Conservation (phyloP, 176 grass and related monocot genomes). For the Coix lacrymajobi region DNA sequence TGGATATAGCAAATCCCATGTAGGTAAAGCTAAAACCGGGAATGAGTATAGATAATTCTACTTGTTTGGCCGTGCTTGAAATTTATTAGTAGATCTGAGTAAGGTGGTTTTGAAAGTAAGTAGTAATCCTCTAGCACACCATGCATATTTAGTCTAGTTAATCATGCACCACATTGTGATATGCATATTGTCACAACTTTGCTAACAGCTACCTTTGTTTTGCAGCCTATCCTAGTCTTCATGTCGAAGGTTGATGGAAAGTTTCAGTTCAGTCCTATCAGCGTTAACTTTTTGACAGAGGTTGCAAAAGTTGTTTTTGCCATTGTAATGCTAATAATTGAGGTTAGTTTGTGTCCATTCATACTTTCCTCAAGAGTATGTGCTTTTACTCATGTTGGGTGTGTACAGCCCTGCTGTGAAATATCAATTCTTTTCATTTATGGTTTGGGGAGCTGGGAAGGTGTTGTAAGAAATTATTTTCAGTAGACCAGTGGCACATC, state of each 20-base stretch:
- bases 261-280: slow-evolving; percentile 93
- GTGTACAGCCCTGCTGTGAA: background rate
- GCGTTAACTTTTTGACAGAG: slow-evolving; percentile 92
- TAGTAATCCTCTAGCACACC: background rate
- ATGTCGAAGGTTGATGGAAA: slow-evolving; percentile 99
- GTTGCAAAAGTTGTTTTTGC: slow-evolving; percentile 90
- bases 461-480: background rate
- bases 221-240: slow-evolving; percentile 97
- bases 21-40: background rate
- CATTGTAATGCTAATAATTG: slow-evolving; percentile 74
- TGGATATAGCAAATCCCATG: background rate
- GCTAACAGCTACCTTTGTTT: slow-evolving; percentile 15
- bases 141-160: background rate
- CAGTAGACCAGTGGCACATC: background rate
- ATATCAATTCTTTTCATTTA: background rate
- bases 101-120: background rate
- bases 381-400: background rate
- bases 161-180: background rate
- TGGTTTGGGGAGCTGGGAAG: slow-evolving; percentile 5
- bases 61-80: background rate
- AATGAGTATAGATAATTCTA: background rate
- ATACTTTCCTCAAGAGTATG: slow-evolving; percentile 29
- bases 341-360: slow-evolving; percentile 51
- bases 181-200: background rate
- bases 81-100: background rate